Percentiles rank a stretch among this genome's conserved stretches.
These are phyloP conservation scores for Jamesozyma hellenica DNA, from an alignment of 805 yeast genomes.

Conservation along the genomic window DNA sequence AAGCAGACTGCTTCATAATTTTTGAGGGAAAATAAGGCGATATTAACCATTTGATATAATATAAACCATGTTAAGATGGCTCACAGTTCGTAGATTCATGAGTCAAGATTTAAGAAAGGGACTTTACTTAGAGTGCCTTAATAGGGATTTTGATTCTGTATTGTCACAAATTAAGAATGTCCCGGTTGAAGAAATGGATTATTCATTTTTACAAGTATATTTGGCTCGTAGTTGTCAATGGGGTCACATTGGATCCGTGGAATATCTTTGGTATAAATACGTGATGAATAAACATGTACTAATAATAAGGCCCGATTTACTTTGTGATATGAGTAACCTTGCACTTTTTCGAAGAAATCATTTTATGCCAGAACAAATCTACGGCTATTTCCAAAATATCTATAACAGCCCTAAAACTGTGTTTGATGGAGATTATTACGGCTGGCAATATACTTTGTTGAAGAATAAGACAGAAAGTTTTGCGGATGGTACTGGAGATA, in stretches of 20 bases:
- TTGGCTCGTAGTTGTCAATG: constrained; percentile 19
- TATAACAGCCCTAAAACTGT: constrained; percentile 5
- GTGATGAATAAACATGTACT: constrained; percentile 15
- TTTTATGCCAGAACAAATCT: constrained; percentile 18
- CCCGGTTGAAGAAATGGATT: constrained; percentile 18
- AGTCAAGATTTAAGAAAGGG: constrained; percentile 8
- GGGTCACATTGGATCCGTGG: constrained; percentile 21
- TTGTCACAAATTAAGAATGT: constrained; percentile 8
- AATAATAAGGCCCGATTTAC: constrained; percentile 13
- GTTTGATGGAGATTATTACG: constrained; percentile 3
- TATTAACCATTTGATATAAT: too few relatives aligned
- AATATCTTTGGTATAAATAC: constrained; percentile 23
- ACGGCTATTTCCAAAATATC: constrained; percentile 12
- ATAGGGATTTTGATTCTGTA: constrained; percentile 17
- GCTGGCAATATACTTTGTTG: constrained; percentile 14
- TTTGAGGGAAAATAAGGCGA: too few relatives aligned
- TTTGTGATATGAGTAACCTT: constrained; percentile 21
- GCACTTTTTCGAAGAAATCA: constrained; percentile 17
- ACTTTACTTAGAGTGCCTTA: constrained; percentile 18
- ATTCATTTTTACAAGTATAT: constrained; percentile 15
- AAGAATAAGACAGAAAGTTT: constrained; percentile 23
- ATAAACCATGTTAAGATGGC: constrained; percentile 1
- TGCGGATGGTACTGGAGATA: constrained; percentile 15
- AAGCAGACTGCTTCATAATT: too few relatives aligned
- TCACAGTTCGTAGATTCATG: constrained; percentile 3